These are phyloP conservation scores for Eucalyptus camaldulensis DNA, from an alignment of 345 rosid species.

Conservation along the genomic window DNA sequence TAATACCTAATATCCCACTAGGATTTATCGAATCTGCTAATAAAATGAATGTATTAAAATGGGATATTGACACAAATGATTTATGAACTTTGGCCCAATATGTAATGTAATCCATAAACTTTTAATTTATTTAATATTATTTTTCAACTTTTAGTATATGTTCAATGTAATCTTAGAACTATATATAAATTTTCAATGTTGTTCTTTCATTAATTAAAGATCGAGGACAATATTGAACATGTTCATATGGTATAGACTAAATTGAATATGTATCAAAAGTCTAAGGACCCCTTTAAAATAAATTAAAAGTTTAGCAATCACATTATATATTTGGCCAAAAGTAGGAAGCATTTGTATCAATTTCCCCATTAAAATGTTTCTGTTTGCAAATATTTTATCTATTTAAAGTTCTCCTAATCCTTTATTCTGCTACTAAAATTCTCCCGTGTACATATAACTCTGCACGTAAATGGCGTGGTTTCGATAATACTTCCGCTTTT, in stretches of 20 bases:
- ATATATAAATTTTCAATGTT: too few species aligned
- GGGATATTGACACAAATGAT: not conserved
- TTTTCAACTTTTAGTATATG: too few species aligned
- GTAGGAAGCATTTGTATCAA: not conserved
- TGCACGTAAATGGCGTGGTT: not conserved
- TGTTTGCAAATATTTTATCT: not conserved
- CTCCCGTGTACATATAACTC: not conserved
- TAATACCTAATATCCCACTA: not conserved
- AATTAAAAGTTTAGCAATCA: too few species aligned
- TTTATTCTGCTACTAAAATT: not conserved
- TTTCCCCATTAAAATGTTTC: not conserved
- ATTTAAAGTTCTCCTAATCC: not conserved
- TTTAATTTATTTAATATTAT: too few species aligned
- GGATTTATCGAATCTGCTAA: not conserved
- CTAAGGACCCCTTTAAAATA: not conserved
- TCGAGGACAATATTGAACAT: not conserved
- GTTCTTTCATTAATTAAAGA: not conserved
- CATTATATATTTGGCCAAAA: too few species aligned
- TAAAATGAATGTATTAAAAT: not conserved
- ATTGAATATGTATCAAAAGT: not conserved
- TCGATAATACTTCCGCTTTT: not conserved
- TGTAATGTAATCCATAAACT: too few species aligned
- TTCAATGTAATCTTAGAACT: not conserved
- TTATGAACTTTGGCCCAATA: not conserved
- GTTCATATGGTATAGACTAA: not conserved